These are phyloP conservation scores for Nicotiana noctiflora DNA, from an alignment of 257 asterid genomes.

Conservation along the genomic window DNA sequence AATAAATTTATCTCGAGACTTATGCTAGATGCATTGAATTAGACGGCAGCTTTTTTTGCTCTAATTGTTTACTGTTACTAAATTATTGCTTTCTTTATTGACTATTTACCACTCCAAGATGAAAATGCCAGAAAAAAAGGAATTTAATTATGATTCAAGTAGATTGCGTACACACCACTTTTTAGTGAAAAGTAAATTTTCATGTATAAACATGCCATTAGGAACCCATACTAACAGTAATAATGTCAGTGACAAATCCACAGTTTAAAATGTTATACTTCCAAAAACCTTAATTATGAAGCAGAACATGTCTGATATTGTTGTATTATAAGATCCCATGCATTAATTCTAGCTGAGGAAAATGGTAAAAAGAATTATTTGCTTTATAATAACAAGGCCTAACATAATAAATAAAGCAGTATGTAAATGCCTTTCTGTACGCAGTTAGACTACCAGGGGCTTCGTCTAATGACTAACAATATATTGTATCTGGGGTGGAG, in stretches of 20 bases:
- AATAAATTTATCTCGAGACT: conserved; percentile 2
- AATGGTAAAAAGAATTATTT: background rate
- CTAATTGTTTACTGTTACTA: background rate
- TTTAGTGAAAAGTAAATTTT: background rate
- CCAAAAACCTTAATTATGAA: background rate
- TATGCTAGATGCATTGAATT: background rate
- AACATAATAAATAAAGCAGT: too few species aligned
- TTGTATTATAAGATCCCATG: background rate
- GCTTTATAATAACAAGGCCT: too few species aligned
- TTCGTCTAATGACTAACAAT: too few species aligned
- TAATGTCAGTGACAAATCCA: background rate
- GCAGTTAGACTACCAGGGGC: too few species aligned
- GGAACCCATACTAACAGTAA: background rate
- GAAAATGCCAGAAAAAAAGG: background rate
- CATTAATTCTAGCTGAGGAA: background rate
- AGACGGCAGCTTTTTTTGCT: background rate
- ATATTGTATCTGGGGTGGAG: background rate
- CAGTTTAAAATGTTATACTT: background rate
- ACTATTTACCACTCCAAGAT: background rate
- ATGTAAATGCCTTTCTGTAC: too few species aligned
- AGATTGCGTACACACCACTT: background rate
- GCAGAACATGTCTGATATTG: background rate
- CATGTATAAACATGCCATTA: background rate
- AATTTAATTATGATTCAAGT: background rate
- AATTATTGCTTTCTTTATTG: background rate